phyloP scores from a whole-genome alignment of 2,329 filamentous ascomycete species.

The Penicillium decumbens region DNA sequence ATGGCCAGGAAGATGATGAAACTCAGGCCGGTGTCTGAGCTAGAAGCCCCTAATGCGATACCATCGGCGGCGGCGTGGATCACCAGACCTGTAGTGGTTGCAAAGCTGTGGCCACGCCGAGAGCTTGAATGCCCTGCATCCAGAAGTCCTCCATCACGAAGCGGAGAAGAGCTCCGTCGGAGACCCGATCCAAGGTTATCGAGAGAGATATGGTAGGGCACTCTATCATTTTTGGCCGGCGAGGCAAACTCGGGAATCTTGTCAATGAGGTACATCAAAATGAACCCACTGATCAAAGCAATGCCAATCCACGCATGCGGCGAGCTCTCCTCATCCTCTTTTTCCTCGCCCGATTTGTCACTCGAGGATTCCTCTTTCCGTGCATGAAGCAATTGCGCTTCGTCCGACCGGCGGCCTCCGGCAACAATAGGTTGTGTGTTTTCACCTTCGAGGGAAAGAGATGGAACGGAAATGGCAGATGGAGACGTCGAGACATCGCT shows the following conservation, averaged over 20 bases:
- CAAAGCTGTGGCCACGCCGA: conserved; percentile 53
- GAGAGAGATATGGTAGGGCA: conserved; percentile 80
- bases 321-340: conserved; percentile 40
- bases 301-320: conserved; percentile 78
- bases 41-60: conserved; percentile 90
- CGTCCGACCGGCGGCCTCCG: conserved; percentile 5
- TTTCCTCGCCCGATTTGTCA: conserved; percentile 41
- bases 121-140: conserved; percentile 29
- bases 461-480: conserved; percentile 10
- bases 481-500: neutral
- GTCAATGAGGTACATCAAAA: conserved; percentile 96
- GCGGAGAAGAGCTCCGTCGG: conserved; percentile 41
- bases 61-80: conserved; percentile 95
- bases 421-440: conserved; percentile 7
- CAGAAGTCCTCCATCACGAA: conserved; percentile 37
- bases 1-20: conserved; percentile 94
- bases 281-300: conserved; percentile 80
- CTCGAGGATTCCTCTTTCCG: conserved; percentile 30
- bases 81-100: conserved; percentile 89
- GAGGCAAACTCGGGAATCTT: conserved; percentile 71
- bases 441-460: conserved; percentile 15
- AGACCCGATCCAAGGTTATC: conserved; percentile 66
- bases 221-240: conserved; percentile 58
- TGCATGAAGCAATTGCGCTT: conserved; percentile 20
- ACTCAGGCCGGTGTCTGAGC: conserved; percentile 70